Base-by-base conservation (phyloP, 164 flowering plant species). In the Echeveria elegans region DNA sequence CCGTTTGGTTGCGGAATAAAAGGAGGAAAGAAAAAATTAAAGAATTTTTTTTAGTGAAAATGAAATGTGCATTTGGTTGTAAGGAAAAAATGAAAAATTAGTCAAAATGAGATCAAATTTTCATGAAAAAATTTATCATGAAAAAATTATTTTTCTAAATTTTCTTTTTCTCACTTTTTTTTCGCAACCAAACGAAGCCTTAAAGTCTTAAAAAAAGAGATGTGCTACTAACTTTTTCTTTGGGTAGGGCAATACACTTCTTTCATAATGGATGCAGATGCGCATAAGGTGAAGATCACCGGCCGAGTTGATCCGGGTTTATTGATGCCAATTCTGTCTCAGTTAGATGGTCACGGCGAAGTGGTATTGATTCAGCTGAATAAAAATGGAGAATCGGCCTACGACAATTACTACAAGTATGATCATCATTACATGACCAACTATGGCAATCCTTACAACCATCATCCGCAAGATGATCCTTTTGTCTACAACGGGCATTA, bases 371-470 rank as follows among this genome's bases (percentile, higher is more conserved):
- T 56, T 28, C 61, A 56, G 16, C 61, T 28, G 1, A 28, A 56
- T 23, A 56, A 56, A 2, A 26, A 11, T 28, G 61, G 61, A 14
- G 61, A 56, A 14, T 56, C 61, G 14, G 5, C 32, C 6, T 56
- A 56, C 19, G 61, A 56, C 3, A 26, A 28, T 2, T 56, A 56
- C 16, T 56, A 56, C 32, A 56, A 28, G 6, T 28, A 56, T 28
- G 19, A 56, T 28, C 61, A 56, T 32, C 61, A 56, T 56, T 26
- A 12, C 32, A 56, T 56, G 61, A 56, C 61, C 61, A 56, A 56
- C 32, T 56, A 56, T 28, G 61, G 61, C 19, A 56, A 56, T 8
- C 61, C 61, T 19, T 56, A 56, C 61, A 56, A 56, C 61, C 61
- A 56, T 28, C 19, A 28, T 14, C 61, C 61, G 2, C 61, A 28